Evolutionary conservation across 192 early-diverging fungal species (phyloP).

Genomic region (Backusella westeae): DNA sequence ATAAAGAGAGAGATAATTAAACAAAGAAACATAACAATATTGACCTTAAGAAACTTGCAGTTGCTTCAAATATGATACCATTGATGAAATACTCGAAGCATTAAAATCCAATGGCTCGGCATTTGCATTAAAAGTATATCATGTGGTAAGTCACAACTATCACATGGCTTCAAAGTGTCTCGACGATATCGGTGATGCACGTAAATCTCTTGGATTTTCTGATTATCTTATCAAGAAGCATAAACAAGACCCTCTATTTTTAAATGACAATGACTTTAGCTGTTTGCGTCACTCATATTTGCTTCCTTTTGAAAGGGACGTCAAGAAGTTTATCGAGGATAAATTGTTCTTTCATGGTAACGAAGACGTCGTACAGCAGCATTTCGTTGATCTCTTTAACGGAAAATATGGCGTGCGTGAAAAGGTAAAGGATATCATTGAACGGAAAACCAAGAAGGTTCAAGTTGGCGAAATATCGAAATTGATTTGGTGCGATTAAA

Average conservation of each 20-base stretch:
- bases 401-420: constrained; percentile 64
- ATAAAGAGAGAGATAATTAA: background rate
- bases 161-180: background rate
- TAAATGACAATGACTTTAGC: background rate
- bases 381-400: constrained; percentile 15
- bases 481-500: background rate
- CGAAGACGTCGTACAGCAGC: background rate
- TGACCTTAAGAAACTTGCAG: constrained; percentile 39
- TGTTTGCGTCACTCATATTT: background rate
- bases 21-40: background rate
- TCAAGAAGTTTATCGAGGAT: background rate
- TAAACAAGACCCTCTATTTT: background rate
- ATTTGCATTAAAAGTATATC: constrained; percentile 68
- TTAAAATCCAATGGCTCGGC: constrained; percentile 64
- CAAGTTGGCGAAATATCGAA: background rate
- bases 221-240: background rate
- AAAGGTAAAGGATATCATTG: constrained; percentile 59
- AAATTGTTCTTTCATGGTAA: background rate
- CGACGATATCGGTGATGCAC: background rate
- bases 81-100: constrained; percentile 81
- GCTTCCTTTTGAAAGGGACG: background rate
- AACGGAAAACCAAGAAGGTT: constrained; percentile 39
- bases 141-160: constrained; percentile 33
- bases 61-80: constrained; percentile 77
- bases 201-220: background rate